A percentile compares a stretch with the other conserved stretches of the same genome.
Evolutionary conservation across 2,329 filamentous ascomycete genomes (phyloP).

Genomic region (Fusarium bactridioides): DNA sequence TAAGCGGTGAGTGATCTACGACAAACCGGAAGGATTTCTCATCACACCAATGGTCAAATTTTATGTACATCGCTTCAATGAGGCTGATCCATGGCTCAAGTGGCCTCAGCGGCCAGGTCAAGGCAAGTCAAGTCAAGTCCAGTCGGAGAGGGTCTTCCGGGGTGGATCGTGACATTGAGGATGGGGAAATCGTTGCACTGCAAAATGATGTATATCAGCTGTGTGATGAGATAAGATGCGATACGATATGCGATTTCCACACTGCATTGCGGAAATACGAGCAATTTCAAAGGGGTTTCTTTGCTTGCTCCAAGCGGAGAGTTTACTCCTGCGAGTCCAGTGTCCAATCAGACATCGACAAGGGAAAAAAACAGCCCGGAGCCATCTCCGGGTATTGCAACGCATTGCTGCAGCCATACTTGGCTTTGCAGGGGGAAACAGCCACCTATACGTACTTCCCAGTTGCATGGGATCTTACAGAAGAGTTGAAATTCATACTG

Average conservation of each 20-base stretch:
- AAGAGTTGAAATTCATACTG: neutral
- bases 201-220: neutral
- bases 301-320: constrained; percentile 19
- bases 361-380: neutral
- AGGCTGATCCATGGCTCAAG: neutral
- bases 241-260: neutral
- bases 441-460: constrained; percentile 2
- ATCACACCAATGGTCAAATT: neutral
- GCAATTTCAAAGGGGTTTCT: constrained; percentile 2
- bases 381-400: neutral
- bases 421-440: neutral
- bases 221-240: neutral
- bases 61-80: neutral
- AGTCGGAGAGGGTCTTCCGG: constrained; percentile 37
- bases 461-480: constrained; percentile 14
- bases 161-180: constrained; percentile 1
- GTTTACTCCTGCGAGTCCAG: constrained; percentile 32
- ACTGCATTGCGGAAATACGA: neutral
- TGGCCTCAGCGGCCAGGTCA: constrained; percentile 4
- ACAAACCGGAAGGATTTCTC: neutral
- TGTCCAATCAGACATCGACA: neutral
- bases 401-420: neutral
- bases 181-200: neutral
- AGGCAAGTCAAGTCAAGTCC: neutral
- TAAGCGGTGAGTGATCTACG: constrained; percentile 23